Percentiles rank a stretch among this genome's conserved stretches.
phyloP scores from a whole-genome alignment of 345 rosid species.

The Pugionium dolabratum region DNA sequence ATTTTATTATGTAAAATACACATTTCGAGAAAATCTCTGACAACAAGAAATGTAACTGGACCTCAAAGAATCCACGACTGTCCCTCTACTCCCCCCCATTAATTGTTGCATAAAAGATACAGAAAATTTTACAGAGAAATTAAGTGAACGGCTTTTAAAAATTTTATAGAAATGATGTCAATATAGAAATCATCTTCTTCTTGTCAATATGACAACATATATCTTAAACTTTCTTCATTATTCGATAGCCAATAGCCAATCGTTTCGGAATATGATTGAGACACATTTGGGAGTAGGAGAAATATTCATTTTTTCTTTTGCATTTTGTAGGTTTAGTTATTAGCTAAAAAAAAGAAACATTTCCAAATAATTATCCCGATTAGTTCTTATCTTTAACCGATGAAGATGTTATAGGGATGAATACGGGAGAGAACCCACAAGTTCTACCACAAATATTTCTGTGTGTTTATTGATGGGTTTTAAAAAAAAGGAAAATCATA shows the following conservation, averaged over 20 bases:
- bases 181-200: conserved; percentile 24
- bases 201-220: not conserved
- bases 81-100: conserved; percentile 30
- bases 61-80: conserved; percentile 43
- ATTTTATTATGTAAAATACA: not conserved
- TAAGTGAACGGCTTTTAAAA: conserved; percentile 15
- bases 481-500: no score
- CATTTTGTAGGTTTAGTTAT: not conserved
- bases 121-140: conserved; percentile 14
- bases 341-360: no score
- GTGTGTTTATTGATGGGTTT: no score
- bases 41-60: conserved; percentile 40
- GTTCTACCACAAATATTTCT: no score
- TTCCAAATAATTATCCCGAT: no score
- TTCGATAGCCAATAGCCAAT: conserved; percentile 7
- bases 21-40: conserved; percentile 11
- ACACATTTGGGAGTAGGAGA: no score
- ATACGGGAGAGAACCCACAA: no score
- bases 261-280: no score
- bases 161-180: not conserved
- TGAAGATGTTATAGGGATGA: no score
- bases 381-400: no score
- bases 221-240: not conserved
- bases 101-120: conserved; percentile 28
- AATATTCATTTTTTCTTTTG: no score